phyloP scores from a whole-genome alignment of 345 rosid species.

The Syzygium aromaticum region DNA sequence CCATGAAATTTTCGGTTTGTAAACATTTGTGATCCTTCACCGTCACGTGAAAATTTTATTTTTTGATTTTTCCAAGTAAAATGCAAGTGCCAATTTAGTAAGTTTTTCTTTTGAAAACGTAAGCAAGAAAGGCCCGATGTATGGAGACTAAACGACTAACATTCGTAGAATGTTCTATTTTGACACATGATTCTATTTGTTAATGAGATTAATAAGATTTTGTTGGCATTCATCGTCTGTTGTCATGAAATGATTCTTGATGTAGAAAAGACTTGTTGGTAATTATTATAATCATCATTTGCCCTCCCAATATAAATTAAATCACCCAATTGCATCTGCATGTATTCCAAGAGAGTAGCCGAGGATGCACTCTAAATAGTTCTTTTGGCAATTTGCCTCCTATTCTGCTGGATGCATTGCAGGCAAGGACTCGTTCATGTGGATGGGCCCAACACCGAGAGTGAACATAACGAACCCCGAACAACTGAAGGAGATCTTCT shows the following conservation, averaged over 20 bases:
- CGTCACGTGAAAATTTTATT: not conserved
- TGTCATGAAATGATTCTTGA: no score
- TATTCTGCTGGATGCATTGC: not conserved
- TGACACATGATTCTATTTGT: not conserved
- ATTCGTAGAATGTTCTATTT: not conserved
- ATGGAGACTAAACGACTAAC: not conserved
- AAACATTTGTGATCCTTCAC: not conserved
- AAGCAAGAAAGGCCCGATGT: not conserved
- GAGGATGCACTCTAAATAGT: not conserved
- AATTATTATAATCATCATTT: not conserved
- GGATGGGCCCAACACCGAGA: conserved; percentile 6
- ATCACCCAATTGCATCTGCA: not conserved
- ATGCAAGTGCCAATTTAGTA: not conserved
- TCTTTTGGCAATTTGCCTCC: not conserved
- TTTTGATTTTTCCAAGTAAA: not conserved
- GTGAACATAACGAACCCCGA: conserved; percentile 3
- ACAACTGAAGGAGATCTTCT: conserved; percentile 6
- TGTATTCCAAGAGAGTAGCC: not conserved
- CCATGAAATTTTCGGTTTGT: not conserved
- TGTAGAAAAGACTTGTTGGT: not conserved
- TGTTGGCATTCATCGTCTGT: not conserved
- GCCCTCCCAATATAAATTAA: not conserved
- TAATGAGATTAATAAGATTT: not conserved
- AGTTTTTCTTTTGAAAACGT: not conserved
- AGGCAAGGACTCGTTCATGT: conserved; percentile 9